Conservation (phyloP, 176 grass and related monocot genomes). For the Zizania latifolia region DNA sequence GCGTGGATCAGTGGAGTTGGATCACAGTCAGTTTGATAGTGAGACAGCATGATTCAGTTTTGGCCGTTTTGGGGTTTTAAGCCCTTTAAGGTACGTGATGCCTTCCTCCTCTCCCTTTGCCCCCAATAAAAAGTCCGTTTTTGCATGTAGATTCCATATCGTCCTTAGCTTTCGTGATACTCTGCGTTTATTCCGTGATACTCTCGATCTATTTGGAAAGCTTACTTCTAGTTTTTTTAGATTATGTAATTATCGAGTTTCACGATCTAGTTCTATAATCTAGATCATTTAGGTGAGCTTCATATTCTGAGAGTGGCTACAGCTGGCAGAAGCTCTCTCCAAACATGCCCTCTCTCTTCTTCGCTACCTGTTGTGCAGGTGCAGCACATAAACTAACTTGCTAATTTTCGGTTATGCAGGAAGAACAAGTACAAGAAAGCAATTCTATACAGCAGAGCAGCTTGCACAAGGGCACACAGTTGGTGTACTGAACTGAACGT, state of each 20-base stretch:
- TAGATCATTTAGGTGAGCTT: no score
- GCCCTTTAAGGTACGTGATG: neutral
- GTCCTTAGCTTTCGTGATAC: neutral
- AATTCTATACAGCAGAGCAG: neutral
- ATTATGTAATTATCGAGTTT: neutral
- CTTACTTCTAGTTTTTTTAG: no score
- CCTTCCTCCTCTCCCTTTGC: neutral
- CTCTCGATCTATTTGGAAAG: no score
- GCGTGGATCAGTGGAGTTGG: neutral
- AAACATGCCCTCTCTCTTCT: no score
- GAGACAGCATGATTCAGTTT: slow-evolving; percentile 18
- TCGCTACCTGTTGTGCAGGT: neutral
- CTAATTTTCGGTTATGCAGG: neutral
- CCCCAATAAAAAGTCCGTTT: slow-evolving; percentile 9
- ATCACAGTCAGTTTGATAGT: slow-evolving; percentile 13
- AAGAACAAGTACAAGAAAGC: neutral
- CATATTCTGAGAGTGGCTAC: no score
- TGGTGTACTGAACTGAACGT: slow-evolving; percentile 12
- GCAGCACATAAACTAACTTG: neutral
- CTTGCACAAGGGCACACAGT: no score
- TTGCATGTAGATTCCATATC: slow-evolving; percentile 9
- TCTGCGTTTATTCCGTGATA: no score
- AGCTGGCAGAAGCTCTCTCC: no score
- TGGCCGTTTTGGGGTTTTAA: slow-evolving; percentile 3
- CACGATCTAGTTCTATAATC: no score